Evolutionary conservation across 495 filamentous ascomycete genomes (phyloP).

Genomic region (Neurospora discreta): DNA sequence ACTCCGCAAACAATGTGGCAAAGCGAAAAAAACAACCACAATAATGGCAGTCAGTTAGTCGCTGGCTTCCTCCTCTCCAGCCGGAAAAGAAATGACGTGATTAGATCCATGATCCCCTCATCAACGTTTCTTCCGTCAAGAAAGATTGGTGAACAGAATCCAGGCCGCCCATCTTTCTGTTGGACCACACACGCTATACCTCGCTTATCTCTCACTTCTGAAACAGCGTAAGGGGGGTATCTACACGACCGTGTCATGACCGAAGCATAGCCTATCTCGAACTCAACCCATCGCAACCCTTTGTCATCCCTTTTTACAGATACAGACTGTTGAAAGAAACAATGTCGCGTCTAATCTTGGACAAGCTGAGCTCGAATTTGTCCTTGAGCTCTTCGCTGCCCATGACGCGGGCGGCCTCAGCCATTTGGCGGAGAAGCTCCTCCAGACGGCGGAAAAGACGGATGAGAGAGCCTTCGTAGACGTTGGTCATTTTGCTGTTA

Average conservation of each 20-base stretch:
- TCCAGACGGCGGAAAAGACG: constrained; percentile 91
- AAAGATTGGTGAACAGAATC: neutral
- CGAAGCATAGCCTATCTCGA: neutral
- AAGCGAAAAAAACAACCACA: neutral
- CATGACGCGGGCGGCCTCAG: constrained; percentile 95
- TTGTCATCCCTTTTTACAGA: constrained; percentile 37
- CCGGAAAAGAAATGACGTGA: neutral
- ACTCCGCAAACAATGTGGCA: neutral
- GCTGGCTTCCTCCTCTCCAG: neutral
- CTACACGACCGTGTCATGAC: neutral
- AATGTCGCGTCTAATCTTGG: constrained; percentile 81
- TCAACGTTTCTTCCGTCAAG: neutral
- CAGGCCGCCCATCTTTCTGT: neutral
- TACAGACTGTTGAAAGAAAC: constrained; percentile 90
- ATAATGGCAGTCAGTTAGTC: neutral
- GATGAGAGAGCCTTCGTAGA: constrained; percentile 92
- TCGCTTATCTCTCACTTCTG: too few relatives aligned
- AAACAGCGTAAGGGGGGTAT: neutral
- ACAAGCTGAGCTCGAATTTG: constrained; percentile 77
- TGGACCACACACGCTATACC: neutral
- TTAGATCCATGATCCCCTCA: neutral
- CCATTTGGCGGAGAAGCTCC: constrained; percentile 93
- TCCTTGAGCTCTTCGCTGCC: constrained; percentile 83
- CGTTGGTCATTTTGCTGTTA: constrained; percentile 88
- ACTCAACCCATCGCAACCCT: neutral